Percentiles rank a stretch among this genome's conserved stretches.
Conservation (phyloP, 768 basidiomycete genomes). For the Trametes villosa region DNA sequence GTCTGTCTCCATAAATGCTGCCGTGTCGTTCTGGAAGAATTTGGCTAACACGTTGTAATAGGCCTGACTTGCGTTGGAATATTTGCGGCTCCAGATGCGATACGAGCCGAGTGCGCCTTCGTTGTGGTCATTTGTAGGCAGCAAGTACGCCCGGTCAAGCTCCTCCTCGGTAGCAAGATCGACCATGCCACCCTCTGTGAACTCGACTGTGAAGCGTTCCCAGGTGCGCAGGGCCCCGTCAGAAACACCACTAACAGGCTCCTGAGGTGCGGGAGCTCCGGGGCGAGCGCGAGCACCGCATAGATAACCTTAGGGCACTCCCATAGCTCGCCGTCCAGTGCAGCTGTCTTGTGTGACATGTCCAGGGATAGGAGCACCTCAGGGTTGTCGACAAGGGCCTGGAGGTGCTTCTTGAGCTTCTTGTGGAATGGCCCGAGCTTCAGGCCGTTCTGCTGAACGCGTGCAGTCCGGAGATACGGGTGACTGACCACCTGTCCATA, state of each 20-base stretch:
- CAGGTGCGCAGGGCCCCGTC: neutral
- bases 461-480: slow-evolving; percentile 11
- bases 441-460: neutral
- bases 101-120: neutral
- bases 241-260: neutral
- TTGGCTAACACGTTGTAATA: no score
- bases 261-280: neutral
- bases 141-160: no score
- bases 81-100: neutral
- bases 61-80: neutral
- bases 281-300: neutral
- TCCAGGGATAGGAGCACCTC: neutral
- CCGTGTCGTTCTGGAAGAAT: neutral
- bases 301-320: neutral
- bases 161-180: neutral
- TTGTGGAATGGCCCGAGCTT: neutral
- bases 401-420: neutral
- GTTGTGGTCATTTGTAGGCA: neutral
- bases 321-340: neutral
- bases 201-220: neutral
- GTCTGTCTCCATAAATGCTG: neutral
- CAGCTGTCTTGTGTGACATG: neutral
- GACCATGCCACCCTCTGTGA: neutral
- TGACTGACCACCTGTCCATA: no score
- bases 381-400: neutral